Conservation (phyloP, 192 early-diverging fungal genomes). For the Coemansia reversa region DNA sequence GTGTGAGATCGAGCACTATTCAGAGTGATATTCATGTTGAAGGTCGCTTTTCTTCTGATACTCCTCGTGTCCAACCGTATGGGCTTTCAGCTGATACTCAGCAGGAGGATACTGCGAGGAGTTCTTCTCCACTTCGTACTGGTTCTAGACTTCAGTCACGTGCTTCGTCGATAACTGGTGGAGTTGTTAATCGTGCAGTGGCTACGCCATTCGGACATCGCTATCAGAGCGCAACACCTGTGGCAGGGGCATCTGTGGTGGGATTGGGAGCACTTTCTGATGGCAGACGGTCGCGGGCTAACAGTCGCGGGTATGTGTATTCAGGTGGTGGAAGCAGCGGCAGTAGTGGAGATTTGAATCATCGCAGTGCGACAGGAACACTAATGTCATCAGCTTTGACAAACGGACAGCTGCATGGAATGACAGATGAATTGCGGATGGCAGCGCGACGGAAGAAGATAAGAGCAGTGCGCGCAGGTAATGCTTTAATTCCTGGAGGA, state of each 20-base stretch:
- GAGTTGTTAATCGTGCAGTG: background rate
- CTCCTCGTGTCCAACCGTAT: constrained; percentile 4
- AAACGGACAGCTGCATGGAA: constrained; percentile 11
- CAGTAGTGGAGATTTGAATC: background rate
- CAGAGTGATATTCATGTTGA: constrained; percentile 40
- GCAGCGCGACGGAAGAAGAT: constrained; percentile 44
- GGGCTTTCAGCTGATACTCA: no score
- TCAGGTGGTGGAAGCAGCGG: background rate
- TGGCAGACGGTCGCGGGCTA: background rate
- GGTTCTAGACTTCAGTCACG: constrained; percentile 21
- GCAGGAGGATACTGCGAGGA: no score
- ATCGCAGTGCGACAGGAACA: constrained; percentile 27
- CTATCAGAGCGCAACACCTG: no score
- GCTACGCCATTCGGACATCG: constrained; percentile 13
- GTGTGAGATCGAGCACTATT: constrained; percentile 32
- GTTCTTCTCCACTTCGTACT: no score
- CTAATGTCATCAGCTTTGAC: constrained; percentile 37
- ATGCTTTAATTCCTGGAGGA: constrained; percentile 17
- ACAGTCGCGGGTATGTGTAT: no score
- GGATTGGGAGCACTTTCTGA: constrained; percentile 6
- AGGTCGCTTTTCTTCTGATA: constrained; percentile 28
- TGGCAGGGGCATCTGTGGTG: constrained; percentile 1
- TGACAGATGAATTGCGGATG: constrained; percentile 41
- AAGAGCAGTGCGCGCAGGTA: constrained; percentile 26
- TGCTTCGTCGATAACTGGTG: constrained; percentile 13